A percentile compares a stretch with the other conserved stretches of the same genome.
Conservation (phyloP, 2,329 filamentous ascomycete species). For the Aspergillus tamarii region DNA sequence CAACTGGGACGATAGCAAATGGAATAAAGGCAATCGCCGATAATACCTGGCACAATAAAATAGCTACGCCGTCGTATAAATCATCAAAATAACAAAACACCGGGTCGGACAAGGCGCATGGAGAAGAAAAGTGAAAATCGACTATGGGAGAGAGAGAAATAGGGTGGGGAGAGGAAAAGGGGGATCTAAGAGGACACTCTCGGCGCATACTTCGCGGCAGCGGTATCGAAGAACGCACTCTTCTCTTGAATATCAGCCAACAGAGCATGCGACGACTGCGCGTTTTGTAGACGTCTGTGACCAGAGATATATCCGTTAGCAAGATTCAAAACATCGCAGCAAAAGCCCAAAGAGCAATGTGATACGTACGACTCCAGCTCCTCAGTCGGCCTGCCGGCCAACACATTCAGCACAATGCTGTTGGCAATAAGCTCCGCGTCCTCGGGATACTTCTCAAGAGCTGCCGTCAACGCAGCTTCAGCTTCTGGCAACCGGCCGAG, state of each 20-base stretch:
- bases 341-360: neutral
- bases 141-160: conserved; percentile 4
- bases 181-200: conserved; percentile 61
- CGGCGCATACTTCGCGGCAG: conserved; percentile 81
- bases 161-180: conserved; percentile 6
- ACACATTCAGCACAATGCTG: conserved; percentile 74
- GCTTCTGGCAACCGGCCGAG: conserved; percentile 87
- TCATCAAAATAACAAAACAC: conserved; percentile 23
- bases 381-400: conserved; percentile 71
- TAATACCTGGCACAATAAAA: conserved; percentile 19
- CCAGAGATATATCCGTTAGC: conserved; percentile 21
- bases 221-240: conserved; percentile 83
- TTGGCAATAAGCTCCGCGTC: conserved; percentile 81
- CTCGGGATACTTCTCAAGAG: conserved; percentile 71
- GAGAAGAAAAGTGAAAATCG: conserved; percentile 9
- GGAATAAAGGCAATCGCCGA: conserved; percentile 14
- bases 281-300: conserved; percentile 48
- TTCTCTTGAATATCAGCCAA: conserved; percentile 79
- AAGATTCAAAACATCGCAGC: neutral
- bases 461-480: conserved; percentile 81
- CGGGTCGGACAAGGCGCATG: conserved; percentile 11
- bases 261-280: conserved; percentile 69
- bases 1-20: conserved; percentile 4
- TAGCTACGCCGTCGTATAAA: conserved; percentile 24
- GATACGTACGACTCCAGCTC: conserved; percentile 65